Conservation (phyloP, 202 grass and related monocot species). For the Carex arenaria region DNA sequence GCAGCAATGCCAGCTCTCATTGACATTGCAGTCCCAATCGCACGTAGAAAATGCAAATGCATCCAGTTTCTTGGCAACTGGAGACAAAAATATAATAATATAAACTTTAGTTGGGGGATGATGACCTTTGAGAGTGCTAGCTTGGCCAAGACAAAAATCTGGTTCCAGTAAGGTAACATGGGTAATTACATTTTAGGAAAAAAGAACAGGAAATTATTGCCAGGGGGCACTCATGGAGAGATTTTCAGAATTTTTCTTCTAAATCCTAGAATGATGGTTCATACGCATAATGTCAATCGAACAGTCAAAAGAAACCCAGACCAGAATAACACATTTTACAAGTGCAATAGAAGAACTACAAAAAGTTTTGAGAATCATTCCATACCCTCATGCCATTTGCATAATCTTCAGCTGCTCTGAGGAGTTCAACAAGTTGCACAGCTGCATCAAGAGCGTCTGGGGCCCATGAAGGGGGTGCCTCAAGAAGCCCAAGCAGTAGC, state of each 20-base stretch:
- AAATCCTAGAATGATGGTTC: neutral
- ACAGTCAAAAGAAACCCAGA: neutral
- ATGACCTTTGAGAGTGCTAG: neutral
- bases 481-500: slow-evolving; percentile 92
- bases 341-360: slow-evolving; percentile 12
- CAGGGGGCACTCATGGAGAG: neutral
- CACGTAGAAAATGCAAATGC: slow-evolving; percentile 96
- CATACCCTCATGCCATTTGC: slow-evolving; percentile 82
- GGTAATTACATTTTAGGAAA: neutral
- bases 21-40: slow-evolving; percentile 96
- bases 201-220: neutral
- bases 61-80: slow-evolving; percentile 98
- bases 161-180: neutral
- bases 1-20: slow-evolving; percentile 95
- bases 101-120: neutral
- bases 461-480: slow-evolving; percentile 98
- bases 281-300: neutral
- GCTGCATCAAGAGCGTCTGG: slow-evolving; percentile 98
- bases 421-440: slow-evolving; percentile 98
- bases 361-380: slow-evolving; percentile 19
- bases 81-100: slow-evolving; percentile 21
- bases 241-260: neutral
- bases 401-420: slow-evolving; percentile 97
- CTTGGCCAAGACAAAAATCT: neutral
- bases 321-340: slow-evolving; percentile 15